A percentile compares a stretch with the other conserved stretches of the same genome.
phyloP scores from a whole-genome alignment of 176 grass and related monocot genomes.

The Carex cristatella region DNA sequence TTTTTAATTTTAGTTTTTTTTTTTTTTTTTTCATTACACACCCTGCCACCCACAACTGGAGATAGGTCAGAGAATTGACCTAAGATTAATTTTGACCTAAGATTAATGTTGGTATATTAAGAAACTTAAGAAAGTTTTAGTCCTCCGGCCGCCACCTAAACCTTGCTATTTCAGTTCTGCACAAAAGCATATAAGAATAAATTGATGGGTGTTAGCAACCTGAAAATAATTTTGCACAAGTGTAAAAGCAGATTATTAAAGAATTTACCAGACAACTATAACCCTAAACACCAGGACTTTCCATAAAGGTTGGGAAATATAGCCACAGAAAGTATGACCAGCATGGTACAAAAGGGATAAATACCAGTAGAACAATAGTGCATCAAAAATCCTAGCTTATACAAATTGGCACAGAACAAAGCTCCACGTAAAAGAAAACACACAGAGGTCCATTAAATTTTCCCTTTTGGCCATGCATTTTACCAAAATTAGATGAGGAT shows the following conservation, averaged over 20 bases:
- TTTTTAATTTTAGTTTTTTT: neutral
- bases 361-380: neutral
- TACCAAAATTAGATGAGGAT: neutral
- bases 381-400: neutral
- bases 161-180: neutral
- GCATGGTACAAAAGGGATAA: neutral
- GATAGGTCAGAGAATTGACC: neutral
- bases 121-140: constrained; percentile 4
- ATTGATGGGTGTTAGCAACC: neutral
- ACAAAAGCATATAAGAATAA: neutral
- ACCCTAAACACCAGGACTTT: neutral
- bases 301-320: neutral
- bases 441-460: neutral
- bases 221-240: neutral
- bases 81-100: constrained; percentile 3
- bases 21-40: neutral
- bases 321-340: neutral
- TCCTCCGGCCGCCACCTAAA: neutral
- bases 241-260: neutral
- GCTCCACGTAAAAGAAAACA: neutral
- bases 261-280: neutral
- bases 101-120: constrained; percentile 15
- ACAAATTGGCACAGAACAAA: neutral
- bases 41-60: constrained; percentile 3
- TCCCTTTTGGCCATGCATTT: neutral